Conservation (phyloP, 2,329 filamentous ascomycete genomes). For the Fusarium albidum region DNA sequence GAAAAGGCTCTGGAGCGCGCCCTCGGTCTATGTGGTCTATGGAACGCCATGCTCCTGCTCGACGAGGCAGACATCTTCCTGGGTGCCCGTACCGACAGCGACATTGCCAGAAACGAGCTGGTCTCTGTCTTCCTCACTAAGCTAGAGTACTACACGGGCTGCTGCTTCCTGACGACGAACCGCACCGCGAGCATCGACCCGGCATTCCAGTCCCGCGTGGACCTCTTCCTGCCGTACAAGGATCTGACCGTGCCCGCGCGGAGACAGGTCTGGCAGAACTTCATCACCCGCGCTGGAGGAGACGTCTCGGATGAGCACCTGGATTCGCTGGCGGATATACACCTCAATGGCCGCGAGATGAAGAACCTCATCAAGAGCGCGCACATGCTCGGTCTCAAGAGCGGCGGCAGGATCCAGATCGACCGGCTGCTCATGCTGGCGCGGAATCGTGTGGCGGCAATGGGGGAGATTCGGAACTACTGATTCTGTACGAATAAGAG, state of each 20-base stretch:
- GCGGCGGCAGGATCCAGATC: constrained; percentile 39
- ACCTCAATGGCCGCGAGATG: constrained; percentile 58
- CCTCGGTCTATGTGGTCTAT: constrained; percentile 54
- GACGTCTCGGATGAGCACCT: constrained; percentile 40
- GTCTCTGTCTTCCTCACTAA: constrained; percentile 46
- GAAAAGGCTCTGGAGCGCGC: constrained; percentile 46
- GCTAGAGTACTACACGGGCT: constrained; percentile 49
- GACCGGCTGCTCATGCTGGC: constrained; percentile 44
- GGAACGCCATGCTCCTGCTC: constrained; percentile 54
- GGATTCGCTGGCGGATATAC: constrained; percentile 47
- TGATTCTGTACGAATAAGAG: too few relatives aligned
- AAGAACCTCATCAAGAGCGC: constrained; percentile 56
- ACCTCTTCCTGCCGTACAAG: constrained; percentile 42
- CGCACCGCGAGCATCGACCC: constrained; percentile 46
- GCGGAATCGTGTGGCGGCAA: constrained; percentile 40
- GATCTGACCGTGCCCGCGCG: constrained; percentile 41
- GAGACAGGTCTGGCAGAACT: constrained; percentile 47
- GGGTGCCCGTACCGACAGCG: constrained; percentile 42
- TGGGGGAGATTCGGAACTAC: constrained; percentile 11
- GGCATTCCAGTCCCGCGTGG: constrained; percentile 48
- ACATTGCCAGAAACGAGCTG: constrained; percentile 50
- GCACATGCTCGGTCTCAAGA: constrained; percentile 45
- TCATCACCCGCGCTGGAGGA: constrained; percentile 43
- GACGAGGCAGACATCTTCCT: constrained; percentile 56
- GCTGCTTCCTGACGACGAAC: constrained; percentile 50